Evolutionary conservation across 139 green algal species (phyloP), one percentile per base, ranked within the genome.

Genomic region (Chlamydomonas sphaeroides): DNA sequence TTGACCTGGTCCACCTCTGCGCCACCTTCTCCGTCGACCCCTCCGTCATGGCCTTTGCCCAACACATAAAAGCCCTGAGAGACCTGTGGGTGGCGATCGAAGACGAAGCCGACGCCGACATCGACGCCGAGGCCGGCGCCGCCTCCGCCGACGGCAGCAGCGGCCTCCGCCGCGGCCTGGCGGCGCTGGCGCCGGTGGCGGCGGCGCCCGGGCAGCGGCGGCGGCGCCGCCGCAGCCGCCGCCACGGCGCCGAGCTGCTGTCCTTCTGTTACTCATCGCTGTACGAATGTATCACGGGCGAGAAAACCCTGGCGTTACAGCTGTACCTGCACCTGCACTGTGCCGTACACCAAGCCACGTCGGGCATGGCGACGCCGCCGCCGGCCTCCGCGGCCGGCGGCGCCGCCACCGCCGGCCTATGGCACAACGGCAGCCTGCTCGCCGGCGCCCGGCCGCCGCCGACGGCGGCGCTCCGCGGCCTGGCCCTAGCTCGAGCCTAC

Each of bases 11-110:
- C 30, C 88, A 94, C 65, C 80, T 95, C 38, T 95, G 90, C 68
- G 86, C 87, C 45, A 95, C 93, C 33, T 96, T 96, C 72, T 88
- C 87, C 15, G 86, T 88, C 5, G 89, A 94, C 68, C 94, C 93
- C 0, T 92, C 88, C 51, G 87, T 96, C 57, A 91, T 91, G 65
- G 87, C 82, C 4, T 94, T 97, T 51, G 90, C 93, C 15, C 87
- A 94, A 63, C 61, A 76, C 56, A 75, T 88, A 18, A 33, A 78
- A 72, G 49, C 74, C n/a, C 71, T 89, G 65, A n/a, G 33, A 28
- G 63, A 80, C 49, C 68, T 86, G 73, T 78, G 78, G 33, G 20
- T 61, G 15, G 59, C 41, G 10, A 30, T 6, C 23, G 72, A 79
- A 56, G 56, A 38, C 8, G 56, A n/a, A 18, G 69, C 69, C 14